A percentile compares a stretch with the other conserved stretches of the same genome.
Conservation (phyloP, 2,329 filamentous ascomycete genomes). For the Cercospora citrullina region DNA sequence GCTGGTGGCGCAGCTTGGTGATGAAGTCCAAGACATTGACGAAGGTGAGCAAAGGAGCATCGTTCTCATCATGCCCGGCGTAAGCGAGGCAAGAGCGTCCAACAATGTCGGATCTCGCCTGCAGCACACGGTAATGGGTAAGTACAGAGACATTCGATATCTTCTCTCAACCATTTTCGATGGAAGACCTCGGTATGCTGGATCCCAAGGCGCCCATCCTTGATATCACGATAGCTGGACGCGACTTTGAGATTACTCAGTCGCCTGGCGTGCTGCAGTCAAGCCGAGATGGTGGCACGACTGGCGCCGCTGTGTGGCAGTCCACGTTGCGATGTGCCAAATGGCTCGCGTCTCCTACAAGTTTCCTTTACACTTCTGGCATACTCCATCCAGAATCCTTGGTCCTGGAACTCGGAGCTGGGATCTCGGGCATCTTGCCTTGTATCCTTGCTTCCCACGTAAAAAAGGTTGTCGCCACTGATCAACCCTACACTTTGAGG, state of each 20-base stretch:
- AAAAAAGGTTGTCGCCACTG: slow-evolving; percentile 72
- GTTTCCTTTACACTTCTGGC: slow-evolving; percentile 60
- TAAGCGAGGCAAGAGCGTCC: background rate
- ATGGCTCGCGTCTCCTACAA: slow-evolving; percentile 68
- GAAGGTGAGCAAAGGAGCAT: slow-evolving; percentile 24
- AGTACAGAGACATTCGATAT: slow-evolving; percentile 78
- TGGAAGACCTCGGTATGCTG: slow-evolving; percentile 80
- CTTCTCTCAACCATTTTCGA: slow-evolving; percentile 74
- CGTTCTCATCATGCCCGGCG: background rate
- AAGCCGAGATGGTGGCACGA: slow-evolving; percentile 69
- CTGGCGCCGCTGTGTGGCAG: slow-evolving; percentile 84
- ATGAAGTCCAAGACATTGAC: slow-evolving; percentile 27
- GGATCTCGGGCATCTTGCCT: slow-evolving; percentile 78
- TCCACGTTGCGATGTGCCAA: slow-evolving; percentile 79
- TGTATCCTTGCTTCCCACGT: slow-evolving; percentile 65
- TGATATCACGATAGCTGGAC: slow-evolving; percentile 56
- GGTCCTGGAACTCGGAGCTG: slow-evolving; percentile 83
- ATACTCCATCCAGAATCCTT: slow-evolving; percentile 58
- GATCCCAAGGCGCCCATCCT: slow-evolving; percentile 67
- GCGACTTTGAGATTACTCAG: slow-evolving; percentile 76
- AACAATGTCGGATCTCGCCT: background rate
- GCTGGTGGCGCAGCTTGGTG: slow-evolving; percentile 22
- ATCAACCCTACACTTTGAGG: slow-evolving; percentile 81
- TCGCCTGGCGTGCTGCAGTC: slow-evolving; percentile 81
- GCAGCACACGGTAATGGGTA: slow-evolving; percentile 18